A percentile compares a stretch with the other conserved stretches of the same genome.
Evolutionary conservation across 1,284 basidiomycete genomes (phyloP).

Genomic region (Papiliotrema nemorosa): DNA sequence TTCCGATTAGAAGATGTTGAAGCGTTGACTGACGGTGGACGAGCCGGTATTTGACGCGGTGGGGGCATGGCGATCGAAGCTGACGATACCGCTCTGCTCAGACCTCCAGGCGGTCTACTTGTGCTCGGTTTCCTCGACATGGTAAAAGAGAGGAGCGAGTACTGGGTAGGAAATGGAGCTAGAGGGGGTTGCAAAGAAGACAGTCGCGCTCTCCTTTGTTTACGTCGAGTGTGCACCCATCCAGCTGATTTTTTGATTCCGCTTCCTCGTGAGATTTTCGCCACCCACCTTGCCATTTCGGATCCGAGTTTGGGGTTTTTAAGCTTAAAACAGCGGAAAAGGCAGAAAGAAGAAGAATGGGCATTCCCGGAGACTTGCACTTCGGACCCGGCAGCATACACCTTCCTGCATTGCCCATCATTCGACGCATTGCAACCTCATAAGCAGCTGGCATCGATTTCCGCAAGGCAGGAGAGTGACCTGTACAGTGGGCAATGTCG

Average conservation of each 20-base stretch:
- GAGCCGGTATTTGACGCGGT: conserved; percentile 20
- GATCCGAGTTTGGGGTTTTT: no score
- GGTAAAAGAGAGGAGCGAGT: not conserved
- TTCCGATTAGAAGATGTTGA: conserved; percentile 3
- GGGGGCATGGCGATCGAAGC: conserved; percentile 35
- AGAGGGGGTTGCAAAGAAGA: conserved; percentile 8
- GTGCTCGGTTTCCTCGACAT: conserved; percentile 34
- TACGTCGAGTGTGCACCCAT: conserved; percentile 3
- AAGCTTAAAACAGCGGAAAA: no score
- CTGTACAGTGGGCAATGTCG: no score
- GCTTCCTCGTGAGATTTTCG: no score
- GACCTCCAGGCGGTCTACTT: conserved; percentile 5
- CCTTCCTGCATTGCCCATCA: no score
- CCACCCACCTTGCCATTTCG: no score
- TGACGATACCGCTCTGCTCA: conserved; percentile 19
- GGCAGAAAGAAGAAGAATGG: no score
- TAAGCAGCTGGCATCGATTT: no score
- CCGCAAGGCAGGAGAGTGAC: no score
- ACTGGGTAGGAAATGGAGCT: conserved; percentile 2
- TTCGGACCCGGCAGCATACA: no score
- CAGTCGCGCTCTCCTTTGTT: conserved; percentile 30
- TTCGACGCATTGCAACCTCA: no score
- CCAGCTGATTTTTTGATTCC: not conserved
- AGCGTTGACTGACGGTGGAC: conserved; percentile 17
- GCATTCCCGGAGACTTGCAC: no score